Conservation (phyloP, 2,329 filamentous ascomycete species). For the Delphinella strobiligena region DNA sequence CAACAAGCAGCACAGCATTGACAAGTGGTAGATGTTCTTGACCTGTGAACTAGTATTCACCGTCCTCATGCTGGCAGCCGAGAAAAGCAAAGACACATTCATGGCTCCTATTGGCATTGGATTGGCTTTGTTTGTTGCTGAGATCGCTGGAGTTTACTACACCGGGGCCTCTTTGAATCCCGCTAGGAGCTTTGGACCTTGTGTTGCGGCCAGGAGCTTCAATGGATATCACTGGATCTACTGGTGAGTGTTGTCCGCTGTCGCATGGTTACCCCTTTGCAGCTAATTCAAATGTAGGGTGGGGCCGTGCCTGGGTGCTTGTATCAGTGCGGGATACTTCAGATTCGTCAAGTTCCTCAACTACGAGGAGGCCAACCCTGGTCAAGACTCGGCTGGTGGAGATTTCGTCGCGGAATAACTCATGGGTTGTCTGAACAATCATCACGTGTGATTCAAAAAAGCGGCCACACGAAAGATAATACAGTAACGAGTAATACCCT, state of each 20-base stretch:
- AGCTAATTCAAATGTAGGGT: slow-evolving; percentile 13
- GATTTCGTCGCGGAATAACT: slow-evolving; percentile 4
- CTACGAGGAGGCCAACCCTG: slow-evolving; percentile 19
- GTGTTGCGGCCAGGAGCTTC: slow-evolving; percentile 17
- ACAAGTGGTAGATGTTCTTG: slow-evolving; percentile 23
- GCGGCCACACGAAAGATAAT: no score
- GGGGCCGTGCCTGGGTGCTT: slow-evolving; percentile 14
- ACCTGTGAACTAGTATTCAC: slow-evolving; percentile 20
- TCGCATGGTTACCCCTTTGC: no score
- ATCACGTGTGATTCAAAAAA: no score
- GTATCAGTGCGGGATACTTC: slow-evolving; percentile 15
- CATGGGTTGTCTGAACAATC: slow-evolving; percentile 1
- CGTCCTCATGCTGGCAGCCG: slow-evolving; percentile 23
- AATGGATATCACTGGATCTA: slow-evolving; percentile 20
- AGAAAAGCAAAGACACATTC: slow-evolving; percentile 23
- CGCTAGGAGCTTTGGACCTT: slow-evolving; percentile 21
- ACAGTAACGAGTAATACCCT: no score
- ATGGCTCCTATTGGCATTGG: slow-evolving; percentile 15
- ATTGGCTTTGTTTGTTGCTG: slow-evolving; percentile 14
- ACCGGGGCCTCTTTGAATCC: slow-evolving; percentile 23
- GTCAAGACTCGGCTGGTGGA: slow-evolving; percentile 14
- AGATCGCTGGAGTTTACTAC: slow-evolving; percentile 19
- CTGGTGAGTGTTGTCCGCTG: no score
- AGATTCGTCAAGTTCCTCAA: slow-evolving; percentile 17
- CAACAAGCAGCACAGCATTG: no score